A percentile compares a stretch with the other conserved stretches of the same genome.
Evolutionary conservation across 495 filamentous ascomycete species (phyloP).

Genomic region (Neurospora sublineolata): DNA sequence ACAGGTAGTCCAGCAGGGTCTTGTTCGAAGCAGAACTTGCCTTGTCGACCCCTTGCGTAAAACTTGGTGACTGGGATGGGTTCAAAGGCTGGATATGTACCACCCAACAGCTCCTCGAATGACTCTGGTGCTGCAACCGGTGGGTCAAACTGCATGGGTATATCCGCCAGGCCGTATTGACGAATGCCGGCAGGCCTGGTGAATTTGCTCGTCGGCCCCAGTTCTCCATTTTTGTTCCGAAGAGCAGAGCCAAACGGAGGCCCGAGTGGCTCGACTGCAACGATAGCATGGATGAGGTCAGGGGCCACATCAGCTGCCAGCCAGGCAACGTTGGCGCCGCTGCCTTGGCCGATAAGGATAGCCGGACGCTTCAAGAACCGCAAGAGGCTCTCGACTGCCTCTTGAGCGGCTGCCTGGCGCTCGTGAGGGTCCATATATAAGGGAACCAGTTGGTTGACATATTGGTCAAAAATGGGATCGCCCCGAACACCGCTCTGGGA

Average conservation of each 20-base stretch:
- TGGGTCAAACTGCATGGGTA: conserved; percentile 21
- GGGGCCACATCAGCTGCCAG: conserved; percentile 36
- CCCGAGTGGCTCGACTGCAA: conserved; percentile 44
- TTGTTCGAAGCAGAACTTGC: neutral
- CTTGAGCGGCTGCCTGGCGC: conserved; percentile 31
- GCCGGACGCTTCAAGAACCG: conserved; percentile 29
- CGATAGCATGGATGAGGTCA: conserved; percentile 33
- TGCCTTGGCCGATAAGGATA: conserved; percentile 42
- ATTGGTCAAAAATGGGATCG: conserved; percentile 40
- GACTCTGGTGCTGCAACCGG: neutral
- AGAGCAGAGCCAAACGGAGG: conserved; percentile 32
- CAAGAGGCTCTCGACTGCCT: conserved; percentile 30
- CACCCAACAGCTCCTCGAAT: neutral
- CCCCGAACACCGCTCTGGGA: conserved; percentile 26
- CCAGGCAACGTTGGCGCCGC: conserved; percentile 41
- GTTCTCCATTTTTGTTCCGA: neutral
- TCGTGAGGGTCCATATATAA: conserved; percentile 21
- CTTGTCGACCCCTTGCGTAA: neutral
- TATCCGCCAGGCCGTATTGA: conserved; percentile 36
- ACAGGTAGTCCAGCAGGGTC: conserved; percentile 15
- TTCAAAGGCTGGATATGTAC: neutral
- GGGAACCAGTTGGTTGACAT: conserved; percentile 19
- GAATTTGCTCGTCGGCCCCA: neutral
- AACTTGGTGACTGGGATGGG: neutral
- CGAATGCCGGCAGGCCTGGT: neutral